phyloP scores from a whole-genome alignment of 163 green algal genomes.

The Coccomyxa subellipsoidea region DNA sequence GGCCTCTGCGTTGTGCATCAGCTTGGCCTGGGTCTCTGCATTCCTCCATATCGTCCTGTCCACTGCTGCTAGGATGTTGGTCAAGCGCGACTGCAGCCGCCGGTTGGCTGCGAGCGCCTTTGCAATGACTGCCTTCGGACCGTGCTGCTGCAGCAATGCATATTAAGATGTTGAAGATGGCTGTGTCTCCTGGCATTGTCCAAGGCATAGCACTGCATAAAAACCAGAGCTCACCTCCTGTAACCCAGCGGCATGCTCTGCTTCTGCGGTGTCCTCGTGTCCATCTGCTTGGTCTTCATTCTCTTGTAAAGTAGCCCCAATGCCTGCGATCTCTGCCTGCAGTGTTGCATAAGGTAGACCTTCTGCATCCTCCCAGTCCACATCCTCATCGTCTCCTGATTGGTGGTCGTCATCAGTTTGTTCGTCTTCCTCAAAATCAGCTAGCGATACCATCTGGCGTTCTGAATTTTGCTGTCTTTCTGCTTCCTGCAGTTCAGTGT shows the following conservation, averaged over 20 bases:
- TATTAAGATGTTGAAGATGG: background rate
- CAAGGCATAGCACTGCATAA: background rate
- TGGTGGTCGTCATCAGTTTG: background rate
- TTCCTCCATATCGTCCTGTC: background rate
- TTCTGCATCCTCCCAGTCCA: background rate
- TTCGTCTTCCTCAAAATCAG: background rate
- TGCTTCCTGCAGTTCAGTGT: too few relatives aligned
- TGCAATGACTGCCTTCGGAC: background rate
- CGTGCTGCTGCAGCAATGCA: background rate
- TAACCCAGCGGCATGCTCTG: background rate
- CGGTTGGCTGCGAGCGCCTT: conserved; percentile 8
- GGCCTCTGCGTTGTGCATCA: background rate
- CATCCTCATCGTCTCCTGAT: background rate
- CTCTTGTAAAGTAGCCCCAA: background rate
- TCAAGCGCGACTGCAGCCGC: conserved; percentile 8
- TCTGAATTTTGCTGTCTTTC: too few relatives aligned
- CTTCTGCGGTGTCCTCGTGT: background rate
- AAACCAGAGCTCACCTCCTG: background rate
- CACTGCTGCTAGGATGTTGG: background rate
- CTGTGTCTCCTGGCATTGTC: background rate
- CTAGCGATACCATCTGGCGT: too few relatives aligned
- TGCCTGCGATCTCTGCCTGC: background rate
- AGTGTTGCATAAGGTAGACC: background rate
- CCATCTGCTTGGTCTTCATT: background rate
- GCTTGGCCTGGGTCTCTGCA: conserved; percentile 5